These are phyloP conservation scores for Grosmannia huntii DNA, from an alignment of 2,329 filamentous ascomycete genomes.

Conservation along the genomic window DNA sequence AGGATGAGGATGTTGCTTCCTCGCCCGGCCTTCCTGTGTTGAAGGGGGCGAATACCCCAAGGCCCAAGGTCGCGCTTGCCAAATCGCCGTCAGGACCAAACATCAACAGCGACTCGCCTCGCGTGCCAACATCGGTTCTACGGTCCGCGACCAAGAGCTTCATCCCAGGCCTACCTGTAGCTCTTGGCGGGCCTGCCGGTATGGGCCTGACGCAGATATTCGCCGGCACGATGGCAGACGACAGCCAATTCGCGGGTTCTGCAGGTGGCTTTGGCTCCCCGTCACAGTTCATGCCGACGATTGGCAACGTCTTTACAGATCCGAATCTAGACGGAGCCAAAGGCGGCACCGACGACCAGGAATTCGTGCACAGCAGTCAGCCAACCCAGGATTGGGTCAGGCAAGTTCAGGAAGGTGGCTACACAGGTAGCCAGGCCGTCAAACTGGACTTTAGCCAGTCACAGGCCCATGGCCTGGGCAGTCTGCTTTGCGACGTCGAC, in stretches of 20 bases:
- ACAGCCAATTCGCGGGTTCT: slow-evolving; percentile 29
- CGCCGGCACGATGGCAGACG: slow-evolving; percentile 67
- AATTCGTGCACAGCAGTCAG: slow-evolving; percentile 37
- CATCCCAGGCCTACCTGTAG: slow-evolving; percentile 54
- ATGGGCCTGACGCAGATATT: slow-evolving; percentile 83
- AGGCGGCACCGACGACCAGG: slow-evolving; percentile 14
- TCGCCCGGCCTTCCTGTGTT: background rate
- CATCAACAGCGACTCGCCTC: slow-evolving; percentile 34
- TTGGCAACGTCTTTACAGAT: slow-evolving; percentile 44
- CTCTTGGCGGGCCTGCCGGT: slow-evolving; percentile 40
- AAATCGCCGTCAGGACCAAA: slow-evolving; percentile 28
- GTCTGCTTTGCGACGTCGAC: slow-evolving; percentile 32
- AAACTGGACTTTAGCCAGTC: slow-evolving; percentile 47
- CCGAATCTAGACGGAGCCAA: slow-evolving; percentile 31
- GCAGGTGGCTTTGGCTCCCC: slow-evolving; percentile 20
- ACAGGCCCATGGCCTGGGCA: slow-evolving; percentile 46
- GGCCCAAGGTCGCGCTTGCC: slow-evolving; percentile 26
- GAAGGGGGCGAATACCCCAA: slow-evolving; percentile 29
- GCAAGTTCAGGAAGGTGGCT: slow-evolving; percentile 11
- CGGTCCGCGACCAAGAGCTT: slow-evolving; percentile 57
- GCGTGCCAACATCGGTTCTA: slow-evolving; percentile 50
- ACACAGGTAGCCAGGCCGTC: slow-evolving; percentile 28
- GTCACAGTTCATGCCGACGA: slow-evolving; percentile 40
- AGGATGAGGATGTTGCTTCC: slow-evolving; percentile 39
- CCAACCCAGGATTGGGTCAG: slow-evolving; percentile 22